Evolutionary conservation across 495 filamentous ascomycete species (phyloP).

Genomic region (Pyrenopolyporus hunteri): DNA sequence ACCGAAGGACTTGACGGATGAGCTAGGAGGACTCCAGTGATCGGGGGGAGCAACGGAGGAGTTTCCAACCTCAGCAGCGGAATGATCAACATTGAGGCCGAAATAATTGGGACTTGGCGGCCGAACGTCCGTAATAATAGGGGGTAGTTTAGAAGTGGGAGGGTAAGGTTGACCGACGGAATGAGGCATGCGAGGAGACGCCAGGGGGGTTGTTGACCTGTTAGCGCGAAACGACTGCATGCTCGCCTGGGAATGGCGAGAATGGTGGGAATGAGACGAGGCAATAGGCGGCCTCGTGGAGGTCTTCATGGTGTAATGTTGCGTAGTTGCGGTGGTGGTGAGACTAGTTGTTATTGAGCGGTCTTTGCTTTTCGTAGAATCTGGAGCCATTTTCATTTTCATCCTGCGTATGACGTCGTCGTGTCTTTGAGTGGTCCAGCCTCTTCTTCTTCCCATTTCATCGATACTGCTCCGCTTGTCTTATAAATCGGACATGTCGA

Average conservation of each 20-base stretch:
- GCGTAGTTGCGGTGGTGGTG: slow-evolving; percentile 16
- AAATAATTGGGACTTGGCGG: slow-evolving; percentile 83
- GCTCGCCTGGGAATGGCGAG: slow-evolving; percentile 49
- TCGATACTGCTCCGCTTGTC: slow-evolving; percentile 1
- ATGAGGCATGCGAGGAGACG: slow-evolving; percentile 50
- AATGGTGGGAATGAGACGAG: slow-evolving; percentile 42
- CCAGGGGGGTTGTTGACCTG: slow-evolving; percentile 50
- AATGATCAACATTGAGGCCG: slow-evolving; percentile 68
- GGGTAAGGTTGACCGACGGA: slow-evolving; percentile 53
- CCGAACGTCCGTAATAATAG: slow-evolving; percentile 45
- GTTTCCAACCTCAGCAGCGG: slow-evolving; percentile 59
- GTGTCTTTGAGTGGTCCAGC: slow-evolving; percentile 28
- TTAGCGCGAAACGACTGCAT: slow-evolving; percentile 47
- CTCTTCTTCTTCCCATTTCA: slow-evolving; percentile 36
- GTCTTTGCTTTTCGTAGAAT: slow-evolving; percentile 43
- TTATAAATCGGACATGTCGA: slow-evolving; percentile 39
- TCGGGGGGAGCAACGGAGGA: slow-evolving; percentile 65
- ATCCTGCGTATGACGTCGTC: slow-evolving; percentile 42
- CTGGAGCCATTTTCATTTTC: slow-evolving; percentile 38
- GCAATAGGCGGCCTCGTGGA: slow-evolving; percentile 48
- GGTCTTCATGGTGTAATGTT: slow-evolving; percentile 57
- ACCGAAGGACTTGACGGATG: slow-evolving; percentile 70
- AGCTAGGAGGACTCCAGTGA: slow-evolving; percentile 74
- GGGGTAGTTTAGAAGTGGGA: slow-evolving; percentile 43
- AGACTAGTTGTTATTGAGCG: slow-evolving; percentile 28